Base-by-base conservation (phyloP, 305 asterid genomes). In the Lippia alba region DNA sequence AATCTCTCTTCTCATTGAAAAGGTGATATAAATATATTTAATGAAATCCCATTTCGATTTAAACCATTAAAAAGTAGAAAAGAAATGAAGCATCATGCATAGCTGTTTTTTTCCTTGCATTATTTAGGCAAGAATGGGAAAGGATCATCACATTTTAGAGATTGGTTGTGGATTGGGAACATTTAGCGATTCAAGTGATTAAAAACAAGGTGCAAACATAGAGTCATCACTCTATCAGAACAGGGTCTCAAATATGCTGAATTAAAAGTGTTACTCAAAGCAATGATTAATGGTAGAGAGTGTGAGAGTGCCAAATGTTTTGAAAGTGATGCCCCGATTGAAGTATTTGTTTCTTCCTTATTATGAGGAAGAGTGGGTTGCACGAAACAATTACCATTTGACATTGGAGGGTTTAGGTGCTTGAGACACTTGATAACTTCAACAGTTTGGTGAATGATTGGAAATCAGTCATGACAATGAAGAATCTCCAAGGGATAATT, bases 161-260 rank as follows among this genome's bases (percentile, higher is more conserved):
- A 91, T 94, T 9, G 97, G 98, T 45, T 81, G 87, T 53, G 97
- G 98, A n/a, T 91, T 96, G 98, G 97, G 97, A 66, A 89, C 91
- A n/a, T 60, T 77, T 94, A 14, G 98, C 94, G 9, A 78, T 94
- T 6, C 96, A 94, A 82, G 82, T 74, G 32, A 97, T 91, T 0
- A 84, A 76, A 74, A 74, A 86, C 94, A 0, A 94, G 97, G 51
- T 91, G 99, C 80, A 81, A 76, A 69, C 89, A 89, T 50, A 94
- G 97, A 0, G 99, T 97, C 33, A 86, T 94, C 76, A 94, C 99
- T 48, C 81, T 91, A 50, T 93, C 98, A 6, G 86, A 85, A 71
- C 75, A 89, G 67, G 97, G 91, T 76, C 82, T 87, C 7, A 73
- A 67, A 63, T 91, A 86, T 73, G 96, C 99, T 24, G 82, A 89